Conservation (phyloP, 441 rosid genomes). For the Dalechampia spathulata region DNA sequence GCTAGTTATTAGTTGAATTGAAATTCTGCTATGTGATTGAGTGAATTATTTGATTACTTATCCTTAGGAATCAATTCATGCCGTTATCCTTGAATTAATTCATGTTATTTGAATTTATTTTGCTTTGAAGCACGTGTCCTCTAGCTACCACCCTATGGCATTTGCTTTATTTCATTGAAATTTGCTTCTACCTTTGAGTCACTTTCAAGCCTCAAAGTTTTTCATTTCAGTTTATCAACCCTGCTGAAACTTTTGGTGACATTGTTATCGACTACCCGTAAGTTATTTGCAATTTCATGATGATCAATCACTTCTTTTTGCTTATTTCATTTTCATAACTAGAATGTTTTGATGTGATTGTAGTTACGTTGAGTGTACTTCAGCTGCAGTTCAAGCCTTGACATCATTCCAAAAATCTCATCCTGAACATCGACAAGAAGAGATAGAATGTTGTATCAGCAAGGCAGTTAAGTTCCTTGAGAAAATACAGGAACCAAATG, state of each 20-base stretch:
- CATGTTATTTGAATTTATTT: background rate
- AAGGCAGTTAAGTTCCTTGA: conserved; percentile 43
- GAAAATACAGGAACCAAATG: conserved; percentile 43
- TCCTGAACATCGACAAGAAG: conserved; percentile 57
- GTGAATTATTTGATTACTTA: too few relatives aligned
- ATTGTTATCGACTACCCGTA: conserved; percentile 94
- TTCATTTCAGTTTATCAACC: conserved; percentile 70
- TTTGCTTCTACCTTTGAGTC: background rate
- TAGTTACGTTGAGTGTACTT: conserved; percentile 58
- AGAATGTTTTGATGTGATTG: background rate
- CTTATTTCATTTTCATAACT: conserved; percentile 9
- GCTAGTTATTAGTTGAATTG: too few relatives aligned
- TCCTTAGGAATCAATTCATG: too few relatives aligned
- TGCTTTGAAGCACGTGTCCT: background rate
- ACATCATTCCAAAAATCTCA: conserved; percentile 38
- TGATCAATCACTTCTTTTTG: conserved; percentile 2
- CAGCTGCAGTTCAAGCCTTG: conserved; percentile 60
- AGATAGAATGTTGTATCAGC: conserved; percentile 35
- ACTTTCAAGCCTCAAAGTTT: background rate
- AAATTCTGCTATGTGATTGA: too few relatives aligned
- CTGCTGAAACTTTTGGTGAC: conserved; percentile 99
- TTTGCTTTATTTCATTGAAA: background rate
- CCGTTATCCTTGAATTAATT: too few relatives aligned
- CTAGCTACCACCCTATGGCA: background rate
- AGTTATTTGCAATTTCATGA: conserved; percentile 29